A percentile compares a stretch with the other conserved stretches of the same genome.
Conservation (phyloP, 192 early-diverging fungal genomes). For the Coemansia sp. region DNA sequence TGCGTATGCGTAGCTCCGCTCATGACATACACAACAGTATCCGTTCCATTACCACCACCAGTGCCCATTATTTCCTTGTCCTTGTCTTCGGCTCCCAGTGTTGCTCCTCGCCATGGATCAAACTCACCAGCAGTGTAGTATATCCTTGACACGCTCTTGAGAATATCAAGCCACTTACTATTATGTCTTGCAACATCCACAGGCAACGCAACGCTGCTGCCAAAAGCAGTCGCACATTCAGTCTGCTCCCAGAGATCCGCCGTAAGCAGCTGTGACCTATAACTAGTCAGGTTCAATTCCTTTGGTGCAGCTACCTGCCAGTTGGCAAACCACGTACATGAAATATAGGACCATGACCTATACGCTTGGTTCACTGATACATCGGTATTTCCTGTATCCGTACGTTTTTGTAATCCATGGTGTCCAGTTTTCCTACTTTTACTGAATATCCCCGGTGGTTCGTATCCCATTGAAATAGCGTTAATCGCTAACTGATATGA, state of each 20-base stretch:
- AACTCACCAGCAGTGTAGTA: not conserved
- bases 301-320: conserved; percentile 4
- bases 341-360: conserved; percentile 1
- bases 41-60: not conserved
- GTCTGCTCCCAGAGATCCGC: not conserved
- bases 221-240: not conserved
- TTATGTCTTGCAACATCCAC: not conserved
- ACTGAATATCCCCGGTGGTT: not conserved
- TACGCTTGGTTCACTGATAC: conserved; percentile 1
- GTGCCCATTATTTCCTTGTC: no score
- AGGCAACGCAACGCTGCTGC: not conserved
- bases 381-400: not conserved
- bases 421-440: not conserved
- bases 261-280: conserved; percentile 4
- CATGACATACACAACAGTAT: not conserved
- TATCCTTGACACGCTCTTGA: not conserved
- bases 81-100: not conserved
- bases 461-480: not conserved
- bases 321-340: conserved; percentile 5
- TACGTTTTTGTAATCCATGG: not conserved
- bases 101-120: conserved; percentile 4
- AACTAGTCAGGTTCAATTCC: not conserved
- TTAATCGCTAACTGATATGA: not conserved
- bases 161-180: conserved; percentile 1
- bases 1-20: conserved; percentile 3